Base-by-base conservation (phyloP, 2,329 filamentous ascomycete genomes). In the Arthrobotrys conoides region DNA sequence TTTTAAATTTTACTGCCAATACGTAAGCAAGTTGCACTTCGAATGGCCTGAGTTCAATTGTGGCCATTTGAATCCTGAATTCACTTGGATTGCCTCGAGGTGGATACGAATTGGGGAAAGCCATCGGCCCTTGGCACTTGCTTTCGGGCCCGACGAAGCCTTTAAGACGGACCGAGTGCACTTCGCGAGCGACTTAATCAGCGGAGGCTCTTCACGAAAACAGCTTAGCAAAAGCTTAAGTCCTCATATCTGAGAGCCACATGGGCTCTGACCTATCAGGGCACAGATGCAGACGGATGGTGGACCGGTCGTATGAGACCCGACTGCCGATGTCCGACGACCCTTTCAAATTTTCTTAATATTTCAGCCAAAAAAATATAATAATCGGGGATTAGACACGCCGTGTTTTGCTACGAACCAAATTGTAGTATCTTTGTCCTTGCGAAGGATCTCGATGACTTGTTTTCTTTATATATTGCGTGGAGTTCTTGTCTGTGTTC, bases 61-160 rank as follows among this genome's bases (percentile, higher is more conserved):
- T 24, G 20, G 55, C 30, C 14, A 24, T 36, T 44, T 71, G n/a
- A 33, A 64, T 61, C 6, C 30, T 24, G 12, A 33, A 44, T 20
- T 59, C 57, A 16, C 5, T 61, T 14, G 6, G 20, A 18, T 46
- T 14, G 14, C 14, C n/a, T 38, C 36, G 22, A 24, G 27, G 27
- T 41, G 51, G n/a, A 55, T 55, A 36, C 14, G 51, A 55, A 36
- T 36, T 36, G 33, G 33, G 33, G 8, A 36, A 5, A 22, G 16
- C 24, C 38, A 33, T 69, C 75, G 75, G 75, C 10, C 68, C 75
- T 78, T 78, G 75, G 75, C 75, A 18, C 8, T 22, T 6, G 16
- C 18, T 22, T 68, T 75, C 59, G 71, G 71, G 71, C 24, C 71
- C 71, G 71, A 75, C 10, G 46, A 66, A 20, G 49, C 10, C 18